Conservation (phyloP, 2,329 filamentous ascomycete genomes). For the Paraconiothyrium brasiliense region DNA sequence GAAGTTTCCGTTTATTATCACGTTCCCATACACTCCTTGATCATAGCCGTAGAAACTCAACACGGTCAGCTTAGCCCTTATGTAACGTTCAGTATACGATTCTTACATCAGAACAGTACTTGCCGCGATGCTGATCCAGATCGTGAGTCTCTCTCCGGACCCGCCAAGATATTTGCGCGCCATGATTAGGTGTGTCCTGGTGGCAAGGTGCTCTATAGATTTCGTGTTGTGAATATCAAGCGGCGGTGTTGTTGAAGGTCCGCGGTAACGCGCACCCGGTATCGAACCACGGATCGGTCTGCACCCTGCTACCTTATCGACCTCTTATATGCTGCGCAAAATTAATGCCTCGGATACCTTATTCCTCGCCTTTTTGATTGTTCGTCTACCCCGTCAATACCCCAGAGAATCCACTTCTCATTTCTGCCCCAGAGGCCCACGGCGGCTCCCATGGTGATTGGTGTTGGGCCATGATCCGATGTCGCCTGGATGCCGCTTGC, state of each 20-base stretch:
- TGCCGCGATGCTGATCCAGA: constrained; percentile 63
- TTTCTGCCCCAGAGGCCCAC: constrained; percentile 5
- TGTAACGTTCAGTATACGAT: not conserved
- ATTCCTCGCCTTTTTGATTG: not conserved
- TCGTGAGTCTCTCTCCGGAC: constrained; percentile 60
- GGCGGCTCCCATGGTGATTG: constrained; percentile 5
- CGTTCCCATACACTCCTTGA: constrained; percentile 48
- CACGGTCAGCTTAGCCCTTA: not conserved
- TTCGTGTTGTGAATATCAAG: not conserved
- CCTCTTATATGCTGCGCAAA: constrained; percentile 6
- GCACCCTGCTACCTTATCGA: not conserved
- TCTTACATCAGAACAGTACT: constrained; percentile 56
- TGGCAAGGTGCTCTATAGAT: not conserved
- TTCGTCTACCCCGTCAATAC: not conserved
- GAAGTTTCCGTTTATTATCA: constrained; percentile 45
- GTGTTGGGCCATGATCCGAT: not conserved
- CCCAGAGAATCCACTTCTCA: constrained; percentile 4
- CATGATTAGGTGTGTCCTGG: constrained; percentile 38
- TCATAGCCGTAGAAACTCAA: constrained; percentile 56
- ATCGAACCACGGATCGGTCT: constrained; percentile 9
- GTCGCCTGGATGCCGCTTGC: not conserved
- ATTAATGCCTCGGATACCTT: constrained; percentile 10
- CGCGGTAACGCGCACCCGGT: not conserved
- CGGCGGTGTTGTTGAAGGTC: not conserved
- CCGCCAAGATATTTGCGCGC: constrained; percentile 61